These are phyloP conservation scores for Oryza meyeriana DNA, from an alignment of 176 grass and related monocot species.

Conservation along the genomic window DNA sequence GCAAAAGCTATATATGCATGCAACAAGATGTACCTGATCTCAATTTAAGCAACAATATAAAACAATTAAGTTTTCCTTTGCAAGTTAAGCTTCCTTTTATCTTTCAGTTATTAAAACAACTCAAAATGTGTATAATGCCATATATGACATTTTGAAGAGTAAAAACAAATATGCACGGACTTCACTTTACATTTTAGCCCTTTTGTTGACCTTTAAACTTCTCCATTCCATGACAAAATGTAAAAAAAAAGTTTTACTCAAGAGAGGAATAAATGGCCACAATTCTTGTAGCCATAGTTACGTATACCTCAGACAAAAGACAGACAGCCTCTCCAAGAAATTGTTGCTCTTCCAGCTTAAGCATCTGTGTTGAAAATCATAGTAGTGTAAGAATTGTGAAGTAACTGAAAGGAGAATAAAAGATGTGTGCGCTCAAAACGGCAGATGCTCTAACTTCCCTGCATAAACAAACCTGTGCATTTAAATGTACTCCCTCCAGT, in stretches of 20 bases:
- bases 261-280: constrained; percentile 3
- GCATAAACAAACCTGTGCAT: constrained; percentile 10
- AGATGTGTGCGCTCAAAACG: not conserved
- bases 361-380: constrained; percentile 58
- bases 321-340: constrained; percentile 90
- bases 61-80: constrained; percentile 6
- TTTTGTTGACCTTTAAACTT: not conserved
- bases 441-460: constrained; percentile 21
- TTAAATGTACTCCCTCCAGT: too few species aligned
- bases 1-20: not conserved
- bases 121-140: not conserved
- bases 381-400: constrained; percentile 33
- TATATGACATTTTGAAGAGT: not conserved
- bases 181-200: not conserved
- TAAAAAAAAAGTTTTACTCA: not conserved
- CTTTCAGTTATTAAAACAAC: not conserved
- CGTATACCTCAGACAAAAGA: constrained; percentile 76
- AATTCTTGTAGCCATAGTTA: not conserved
- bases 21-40: not conserved
- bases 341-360: constrained; percentile 93
- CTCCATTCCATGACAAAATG: constrained; percentile 16
- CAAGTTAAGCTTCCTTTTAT: not conserved
- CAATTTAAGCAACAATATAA: not conserved
- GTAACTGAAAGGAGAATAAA: constrained; percentile 13
- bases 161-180: not conserved